Percentiles rank a stretch among this genome's conserved stretches.
phyloP scores from a whole-genome alignment of 176 grass and related monocot species.

The Tuctoria greenei region DNA sequence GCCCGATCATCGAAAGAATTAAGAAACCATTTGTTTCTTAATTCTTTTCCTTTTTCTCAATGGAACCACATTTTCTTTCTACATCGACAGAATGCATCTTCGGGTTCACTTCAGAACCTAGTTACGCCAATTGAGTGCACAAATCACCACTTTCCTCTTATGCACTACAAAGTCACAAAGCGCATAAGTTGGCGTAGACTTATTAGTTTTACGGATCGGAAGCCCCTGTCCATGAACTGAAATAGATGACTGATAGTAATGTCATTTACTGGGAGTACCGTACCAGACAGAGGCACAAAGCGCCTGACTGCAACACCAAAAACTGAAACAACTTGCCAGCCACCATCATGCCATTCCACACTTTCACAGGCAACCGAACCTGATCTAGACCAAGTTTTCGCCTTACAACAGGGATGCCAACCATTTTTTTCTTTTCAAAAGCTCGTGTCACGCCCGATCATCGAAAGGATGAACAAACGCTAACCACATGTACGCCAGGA shows the following conservation, averaged over 20 bases:
- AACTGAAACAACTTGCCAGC: conserved; percentile 8
- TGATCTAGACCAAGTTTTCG: conserved; percentile 16
- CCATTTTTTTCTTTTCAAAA: no score
- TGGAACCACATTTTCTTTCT: no score
- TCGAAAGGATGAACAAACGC: no score
- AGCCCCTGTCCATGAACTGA: no score
- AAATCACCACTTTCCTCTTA: not conserved
- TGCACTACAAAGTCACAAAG: not conserved
- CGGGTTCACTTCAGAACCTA: not conserved
- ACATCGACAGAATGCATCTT: not conserved
- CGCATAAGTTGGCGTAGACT: not conserved
- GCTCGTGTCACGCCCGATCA: no score
- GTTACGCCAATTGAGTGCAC: not conserved
- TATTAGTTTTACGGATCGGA: not conserved
- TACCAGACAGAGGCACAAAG: not conserved
- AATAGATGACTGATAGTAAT: no score
- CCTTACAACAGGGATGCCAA: conserved; percentile 9
- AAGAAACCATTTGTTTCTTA: no score
- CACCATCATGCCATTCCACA: not conserved
- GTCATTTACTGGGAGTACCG: not conserved
- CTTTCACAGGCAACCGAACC: not conserved
- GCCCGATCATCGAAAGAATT: no score
- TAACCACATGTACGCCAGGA: no score
- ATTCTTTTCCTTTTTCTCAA: no score
- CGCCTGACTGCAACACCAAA: not conserved